Evolutionary conservation across 768 basidiomycete species (phyloP), one percentile per base, ranked within the genome.

Genomic region (Terana coerulea): DNA sequence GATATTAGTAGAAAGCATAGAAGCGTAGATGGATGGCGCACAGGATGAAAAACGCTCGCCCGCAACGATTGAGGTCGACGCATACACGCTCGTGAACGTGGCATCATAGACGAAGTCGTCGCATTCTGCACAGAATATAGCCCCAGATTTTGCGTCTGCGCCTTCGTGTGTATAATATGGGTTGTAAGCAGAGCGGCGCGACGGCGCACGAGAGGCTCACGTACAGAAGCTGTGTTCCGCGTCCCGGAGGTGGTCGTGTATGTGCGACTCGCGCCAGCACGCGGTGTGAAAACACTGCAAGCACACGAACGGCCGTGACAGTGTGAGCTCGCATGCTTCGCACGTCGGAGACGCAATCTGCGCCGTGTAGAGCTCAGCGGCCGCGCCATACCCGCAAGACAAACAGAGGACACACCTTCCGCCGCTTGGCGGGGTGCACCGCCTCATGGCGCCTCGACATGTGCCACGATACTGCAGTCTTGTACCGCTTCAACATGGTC

Each of bases 71-170:
- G 74, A 63, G 3, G 77, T 69, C 4, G 71, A 61, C 24, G 76
- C 58, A 54, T 77, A 72, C 7, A 78, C 50, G 7, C 68, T 64
- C 34, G 82, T 80, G 30, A 91, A 61, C 2, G 62, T 65, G 11
- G 75, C 56, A 55, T 88, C 73, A 58, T 85, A 86, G 21, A 91
- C 75, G 53, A 91, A 84, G 62, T 93, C 86, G 31, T 84, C 75
- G 68, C 92, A 95, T 29, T 75, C 70, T 2, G 70, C 64, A 63
- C 93, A 95, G 61, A 79, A 94, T 2, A 94, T 69, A 9, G 74
- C 72, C n/a, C 93, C 92, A 0, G 83, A 78, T 56, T 78, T 80
- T 3, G 80, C 72, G 64, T 95, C 91, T 24, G 81, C 79, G 60
- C 86, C 92, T 94, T 59, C n/a, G 47, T 8, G 10, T 19, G 34